Evolutionary conservation across 2,329 filamentous ascomycete genomes (phyloP), one percentile per base, ranked within the genome.

Genomic region (Aurifilum marmelostoma): DNA sequence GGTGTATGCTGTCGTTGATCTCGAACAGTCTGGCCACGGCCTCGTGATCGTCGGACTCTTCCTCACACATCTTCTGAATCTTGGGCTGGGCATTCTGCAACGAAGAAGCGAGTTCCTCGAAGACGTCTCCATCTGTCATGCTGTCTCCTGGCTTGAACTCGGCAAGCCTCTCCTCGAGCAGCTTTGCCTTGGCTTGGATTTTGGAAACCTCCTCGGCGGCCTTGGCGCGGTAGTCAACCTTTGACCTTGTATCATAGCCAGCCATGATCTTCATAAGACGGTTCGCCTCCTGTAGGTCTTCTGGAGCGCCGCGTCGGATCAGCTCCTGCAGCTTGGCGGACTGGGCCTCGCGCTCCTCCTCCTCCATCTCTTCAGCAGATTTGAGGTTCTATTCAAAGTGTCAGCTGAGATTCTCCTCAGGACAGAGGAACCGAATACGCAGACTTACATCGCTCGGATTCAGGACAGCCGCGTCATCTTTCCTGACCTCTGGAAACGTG

Each of bases 241-340:
- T 98, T 78, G 93, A 92, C 74, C 94, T 87, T 69, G 93, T 97
- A 79, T 99, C 96, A 80, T 92, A 99, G 72, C 96, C 96, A 66
- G 96, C 96, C 96, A 99, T 98, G 73, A 99, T 88, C 82, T 99
- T 99, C 96, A 99, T 99, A 66, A 99, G 85, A 74, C 93, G 91
- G 78, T 98, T 99, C 66, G 96, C 96, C 83, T 99, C 96, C 79
- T 97, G 95, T 69, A 99, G 83, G 79, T 99, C 96, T 72, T 97
- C 92, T 34, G 96, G 96, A 5, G 92, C 91, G 67, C 96, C 96
- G 73, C 96, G 87, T 71, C 96, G 91, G 77, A 99, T 98, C 66
- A 99, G 85, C 81, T 99, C 96, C 78, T 99, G 96, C 24, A 99
- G 86, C 80, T 99, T 99, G n/a, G 96, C 96, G 2, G 94, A 97